Conservation (phyloP, 208 protist species). For the Leishmania lainsoni region DNA sequence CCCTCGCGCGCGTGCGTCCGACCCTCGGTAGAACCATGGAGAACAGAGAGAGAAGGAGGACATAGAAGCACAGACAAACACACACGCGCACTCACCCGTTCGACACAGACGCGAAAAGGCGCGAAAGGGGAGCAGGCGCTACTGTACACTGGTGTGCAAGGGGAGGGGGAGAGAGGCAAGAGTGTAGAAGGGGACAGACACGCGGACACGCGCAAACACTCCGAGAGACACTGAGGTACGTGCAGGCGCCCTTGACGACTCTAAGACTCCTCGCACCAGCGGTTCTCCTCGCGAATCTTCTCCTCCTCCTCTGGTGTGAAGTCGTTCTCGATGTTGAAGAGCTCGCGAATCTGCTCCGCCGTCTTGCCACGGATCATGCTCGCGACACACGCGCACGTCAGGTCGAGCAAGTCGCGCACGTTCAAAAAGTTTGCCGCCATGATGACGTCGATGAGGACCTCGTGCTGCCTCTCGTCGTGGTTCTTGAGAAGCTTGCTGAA, state of each 20-base stretch:
- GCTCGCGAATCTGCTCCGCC: slow-evolving; percentile 92
- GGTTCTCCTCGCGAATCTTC: slow-evolving; percentile 88
- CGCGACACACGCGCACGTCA: slow-evolving; percentile 94
- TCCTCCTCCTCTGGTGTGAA: slow-evolving; percentile 95
- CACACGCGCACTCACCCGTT: not conserved
- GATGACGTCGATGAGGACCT: slow-evolving; percentile 93
- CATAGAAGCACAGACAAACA: not conserved
- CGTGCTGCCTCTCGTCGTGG: slow-evolving; percentile 82
- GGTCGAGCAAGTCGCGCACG: slow-evolving; percentile 92
- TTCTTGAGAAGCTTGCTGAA: slow-evolving; percentile 85
- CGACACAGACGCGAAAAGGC: not conserved
- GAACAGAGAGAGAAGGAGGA: not conserved
- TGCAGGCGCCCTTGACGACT: not conserved
- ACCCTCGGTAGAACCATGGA: not conserved
- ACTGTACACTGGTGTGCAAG: not conserved
- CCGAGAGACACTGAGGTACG: no score
- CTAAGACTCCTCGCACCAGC: slow-evolving; percentile 87
- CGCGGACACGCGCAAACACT: no score
- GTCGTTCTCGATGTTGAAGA: slow-evolving; percentile 97
- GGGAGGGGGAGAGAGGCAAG: not conserved
- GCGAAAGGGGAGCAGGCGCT: not conserved
- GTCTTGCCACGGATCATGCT: slow-evolving; percentile 95
- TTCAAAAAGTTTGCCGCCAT: slow-evolving; percentile 96
- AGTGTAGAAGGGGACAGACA: not conserved
- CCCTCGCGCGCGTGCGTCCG: not conserved